These are phyloP conservation scores for Pythium guiyangense DNA, from an alignment of 352 stramenopile species.

Conservation along the genomic window DNA sequence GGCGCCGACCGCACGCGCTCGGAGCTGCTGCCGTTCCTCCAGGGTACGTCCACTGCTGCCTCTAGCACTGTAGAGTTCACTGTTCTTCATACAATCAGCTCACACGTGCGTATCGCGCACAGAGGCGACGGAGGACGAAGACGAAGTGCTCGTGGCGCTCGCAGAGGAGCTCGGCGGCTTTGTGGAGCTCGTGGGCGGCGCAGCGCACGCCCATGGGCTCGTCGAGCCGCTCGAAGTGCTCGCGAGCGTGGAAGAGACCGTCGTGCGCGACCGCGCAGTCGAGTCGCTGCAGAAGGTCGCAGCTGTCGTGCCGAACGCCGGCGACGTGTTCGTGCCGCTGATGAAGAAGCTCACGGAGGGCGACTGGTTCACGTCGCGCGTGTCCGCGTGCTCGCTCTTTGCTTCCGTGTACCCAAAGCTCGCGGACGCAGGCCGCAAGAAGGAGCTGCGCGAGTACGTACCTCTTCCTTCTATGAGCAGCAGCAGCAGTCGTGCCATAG, in stretches of 20 bases:
- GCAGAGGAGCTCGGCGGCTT: constrained; percentile 89
- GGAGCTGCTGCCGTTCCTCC: constrained; percentile 89
- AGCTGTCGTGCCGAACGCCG: constrained; percentile 51
- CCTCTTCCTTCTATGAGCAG: background rate
- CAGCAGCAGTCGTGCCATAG: background rate
- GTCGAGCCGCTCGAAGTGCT: constrained; percentile 91
- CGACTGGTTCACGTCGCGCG: constrained; percentile 88
- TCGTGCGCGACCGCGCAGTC: constrained; percentile 87
- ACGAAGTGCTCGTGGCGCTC: constrained; percentile 91
- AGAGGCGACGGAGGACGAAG: constrained; percentile 90
- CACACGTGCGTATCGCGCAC: background rate
- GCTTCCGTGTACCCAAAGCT: constrained; percentile 67
- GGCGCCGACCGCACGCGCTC: constrained; percentile 74
- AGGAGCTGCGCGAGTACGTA: constrained; percentile 81
- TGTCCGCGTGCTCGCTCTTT: constrained; percentile 84
- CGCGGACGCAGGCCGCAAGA: constrained; percentile 54
- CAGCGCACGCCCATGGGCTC: constrained; percentile 55
- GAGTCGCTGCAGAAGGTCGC: constrained; percentile 73
- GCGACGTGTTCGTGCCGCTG: constrained; percentile 67
- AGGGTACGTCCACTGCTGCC: constrained; percentile 25
- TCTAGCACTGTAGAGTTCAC: background rate
- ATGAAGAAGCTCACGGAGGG: constrained; percentile 75
- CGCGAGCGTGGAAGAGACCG: constrained; percentile 91
- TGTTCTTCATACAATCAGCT: constrained; percentile 1
- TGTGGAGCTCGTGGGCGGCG: constrained; percentile 83